phyloP scores from a whole-genome alignment of 2,329 filamentous ascomycete genomes.

The Sphaerostilbella broomeana region DNA sequence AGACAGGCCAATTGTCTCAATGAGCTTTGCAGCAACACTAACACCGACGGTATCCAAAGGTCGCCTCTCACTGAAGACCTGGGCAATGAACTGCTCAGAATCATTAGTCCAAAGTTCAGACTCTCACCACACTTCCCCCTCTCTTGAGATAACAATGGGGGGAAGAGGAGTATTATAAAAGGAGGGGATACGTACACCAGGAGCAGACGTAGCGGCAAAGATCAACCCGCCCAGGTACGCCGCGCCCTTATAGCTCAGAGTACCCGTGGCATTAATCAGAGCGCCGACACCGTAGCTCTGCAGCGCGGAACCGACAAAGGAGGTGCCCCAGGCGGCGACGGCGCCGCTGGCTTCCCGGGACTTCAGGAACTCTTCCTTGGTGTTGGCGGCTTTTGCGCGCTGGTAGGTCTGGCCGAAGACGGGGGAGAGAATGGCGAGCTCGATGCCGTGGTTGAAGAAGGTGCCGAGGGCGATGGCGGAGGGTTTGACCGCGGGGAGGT shows the following conservation, averaged over 20 bases:
- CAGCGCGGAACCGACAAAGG: constrained; percentile 78
- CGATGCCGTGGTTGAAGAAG: constrained; percentile 88
- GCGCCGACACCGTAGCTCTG: constrained; percentile 88
- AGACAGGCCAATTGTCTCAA: constrained; percentile 89
- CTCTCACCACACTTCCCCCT: no score
- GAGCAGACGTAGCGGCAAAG: constrained; percentile 86
- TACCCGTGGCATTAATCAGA: constrained; percentile 89
- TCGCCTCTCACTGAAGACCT: constrained; percentile 86
- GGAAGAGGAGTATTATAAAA: not conserved
- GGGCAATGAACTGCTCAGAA: constrained; percentile 64
- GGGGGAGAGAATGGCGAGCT: constrained; percentile 79
- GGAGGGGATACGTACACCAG: constrained; percentile 56
- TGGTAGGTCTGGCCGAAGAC: constrained; percentile 94
- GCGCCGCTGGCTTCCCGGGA: constrained; percentile 88
- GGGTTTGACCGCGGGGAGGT: constrained; percentile 78
- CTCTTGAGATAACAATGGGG: not conserved
- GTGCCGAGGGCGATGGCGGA: constrained; percentile 96
- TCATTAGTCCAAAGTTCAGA: not conserved
- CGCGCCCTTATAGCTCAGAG: constrained; percentile 92
- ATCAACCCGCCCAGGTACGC: constrained; percentile 87
- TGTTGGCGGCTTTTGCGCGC: constrained; percentile 83
- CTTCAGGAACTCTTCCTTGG: constrained; percentile 92
- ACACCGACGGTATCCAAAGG: constrained; percentile 86
- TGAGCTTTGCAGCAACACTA: constrained; percentile 72
- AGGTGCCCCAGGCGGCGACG: constrained; percentile 83